phyloP scores from a whole-genome alignment of 805 yeast species.

The Metschnikowia lochheadii region DNA sequence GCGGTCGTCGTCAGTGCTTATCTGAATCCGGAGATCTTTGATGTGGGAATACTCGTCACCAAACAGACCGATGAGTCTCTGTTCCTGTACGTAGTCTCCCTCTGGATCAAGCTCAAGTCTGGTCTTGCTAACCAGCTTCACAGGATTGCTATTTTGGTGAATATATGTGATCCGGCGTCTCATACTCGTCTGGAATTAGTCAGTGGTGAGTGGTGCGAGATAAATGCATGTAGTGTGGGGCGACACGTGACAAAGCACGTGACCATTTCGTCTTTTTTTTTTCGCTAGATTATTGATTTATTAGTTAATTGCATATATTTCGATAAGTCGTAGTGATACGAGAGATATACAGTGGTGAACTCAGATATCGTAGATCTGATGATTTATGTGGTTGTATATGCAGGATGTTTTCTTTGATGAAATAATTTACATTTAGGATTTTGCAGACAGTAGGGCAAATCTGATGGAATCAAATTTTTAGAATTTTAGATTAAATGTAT shows the following conservation, averaged over 20 bases:
- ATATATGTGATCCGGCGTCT: slow-evolving; percentile 15
- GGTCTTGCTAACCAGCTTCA: slow-evolving; percentile 6
- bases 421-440: too few relatives aligned
- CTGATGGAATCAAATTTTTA: too few relatives aligned
- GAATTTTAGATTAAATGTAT: too few relatives aligned
- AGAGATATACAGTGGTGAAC: too few relatives aligned
- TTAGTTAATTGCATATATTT: too few relatives aligned
- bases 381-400: too few relatives aligned
- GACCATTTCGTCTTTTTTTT: not conserved
- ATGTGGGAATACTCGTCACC: slow-evolving; percentile 6
- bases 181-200: slow-evolving; percentile 5
- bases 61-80: slow-evolving; percentile 4
- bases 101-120: slow-evolving; percentile 7
- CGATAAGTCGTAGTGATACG: too few relatives aligned
- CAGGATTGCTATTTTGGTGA: slow-evolving; percentile 6
- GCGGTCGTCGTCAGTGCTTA: slow-evolving; percentile 5
- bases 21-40: slow-evolving; percentile 13
- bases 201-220: not conserved
- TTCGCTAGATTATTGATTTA: too few relatives aligned
- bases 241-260: not conserved
- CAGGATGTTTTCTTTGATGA: too few relatives aligned
- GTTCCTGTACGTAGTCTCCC: slow-evolving; percentile 9
- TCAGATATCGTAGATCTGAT: too few relatives aligned
- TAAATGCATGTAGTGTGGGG: not conserved
- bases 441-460: too few relatives aligned